Base-by-base conservation (phyloP, 164 flowering plant genomes). In the Magnolia officinalis region DNA sequence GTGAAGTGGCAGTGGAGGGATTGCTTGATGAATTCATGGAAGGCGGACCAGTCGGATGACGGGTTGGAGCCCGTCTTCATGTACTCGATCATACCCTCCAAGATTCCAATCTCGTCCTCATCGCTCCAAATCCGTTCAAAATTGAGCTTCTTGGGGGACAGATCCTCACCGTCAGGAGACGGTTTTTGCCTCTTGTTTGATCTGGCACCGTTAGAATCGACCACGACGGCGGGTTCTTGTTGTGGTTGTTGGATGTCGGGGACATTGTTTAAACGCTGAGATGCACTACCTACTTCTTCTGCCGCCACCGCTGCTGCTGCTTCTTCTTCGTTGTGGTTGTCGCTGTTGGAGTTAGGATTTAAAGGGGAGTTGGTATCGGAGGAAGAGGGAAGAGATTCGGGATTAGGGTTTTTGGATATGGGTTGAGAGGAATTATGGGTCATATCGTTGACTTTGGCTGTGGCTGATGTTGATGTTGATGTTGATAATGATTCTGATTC, bases 91-190 rank as follows among this genome's bases (percentile, higher is more conserved):
- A 63, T 23, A 55, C 69, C 78, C 49, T 76, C 71, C 59, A 76
- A 63, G n/a, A 76, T 45, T 24, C 11, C 73, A 20, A 76, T 21
- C 69, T 76, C 78, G 29, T 63, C 73, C 20, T 76, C 78, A 1
- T 50, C 73, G 13, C 31, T 71, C 74, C 74, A 76, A 8, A 61
- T 2, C 67, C 78, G 51, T 69, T 70, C 68, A 50, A 76, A 76
- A 2, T 21, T 31, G 68, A 63, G 74, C 68, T 70, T 76, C 59
- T 70, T 76, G 45, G 45, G 45, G 0, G 45, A 4, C 45, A 37
- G 45, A 37, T 37, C 45, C 45, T 37, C 45, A 37, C 45, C 45
- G 0, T 37, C 45, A 37, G 45, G 45, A 37, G 45, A 37, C 45
- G 45, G 45, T 4, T 37, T 37, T 37, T 37, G 45, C 45, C 45